Base-by-base conservation (phyloP, 306 rosid species). In the Cicer bijugum region DNA sequence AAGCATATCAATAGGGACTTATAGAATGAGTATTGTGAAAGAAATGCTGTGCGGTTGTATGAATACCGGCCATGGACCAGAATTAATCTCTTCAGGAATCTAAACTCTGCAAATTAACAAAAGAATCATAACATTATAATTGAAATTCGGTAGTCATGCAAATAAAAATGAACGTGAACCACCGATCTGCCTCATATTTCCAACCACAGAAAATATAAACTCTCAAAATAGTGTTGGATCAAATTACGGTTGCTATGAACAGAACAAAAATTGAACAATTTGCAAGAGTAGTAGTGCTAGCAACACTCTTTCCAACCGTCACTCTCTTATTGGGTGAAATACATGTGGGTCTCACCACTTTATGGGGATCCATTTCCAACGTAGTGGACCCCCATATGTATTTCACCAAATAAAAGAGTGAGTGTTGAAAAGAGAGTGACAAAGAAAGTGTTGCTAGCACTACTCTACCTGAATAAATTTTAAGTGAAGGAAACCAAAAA, bases 51-150 rank as follows among this genome's bases (percentile, higher is more conserved):
- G 4, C 99, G 97, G 80, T 95, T 95, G 88, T 95, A 95, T 2
- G 99, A 95, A 85, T 95, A 95, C 66, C 97, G 92, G 72, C 99
- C 99, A 85, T 95, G 99, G 80, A 95, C 96, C 76, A 95, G 93
- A 85, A 95, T 87, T 79, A 95, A 86, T 74, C 99, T 88, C 82
- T 82, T 95, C 70, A 95, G 75, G 78, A 95, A 95, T 80, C 90
- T 90, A 84, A 95, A 95, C 85, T 88, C 99, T 95, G 99, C 83
- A 83, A 81, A 83, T 76, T 75, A 79, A 81, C 56, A 83, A 67
- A 58, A 62, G 44, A 75, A 77, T 55, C 69, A 57, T 28, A 74
- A 62, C 60, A 33, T n/a, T 45, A 61, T 77, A 48, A 68, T 53
- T 46, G 82, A 78, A 33, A 71, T 73, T 48, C 5, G 44, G 71